Base-by-base conservation (phyloP, 75 land plant genomes). In the Azolla pinnata region DNA sequence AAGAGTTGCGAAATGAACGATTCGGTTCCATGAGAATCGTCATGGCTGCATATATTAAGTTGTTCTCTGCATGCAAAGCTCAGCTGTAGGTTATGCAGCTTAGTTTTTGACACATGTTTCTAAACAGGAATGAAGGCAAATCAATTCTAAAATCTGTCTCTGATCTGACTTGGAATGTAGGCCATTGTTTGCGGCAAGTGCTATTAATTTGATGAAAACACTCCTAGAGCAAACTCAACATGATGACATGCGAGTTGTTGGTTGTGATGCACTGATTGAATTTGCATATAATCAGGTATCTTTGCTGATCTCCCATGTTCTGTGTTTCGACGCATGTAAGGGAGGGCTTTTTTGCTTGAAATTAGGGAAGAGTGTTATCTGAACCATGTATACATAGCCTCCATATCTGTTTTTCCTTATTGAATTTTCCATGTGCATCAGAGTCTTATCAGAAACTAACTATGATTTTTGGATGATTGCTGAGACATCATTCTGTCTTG, bases 201-300 rank as follows among this genome's bases (percentile, higher is more conserved):
- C 79, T 2, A 44, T 90, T 53, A 68, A 68, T 60, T 79, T 81
- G 65, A 70, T 79, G 45, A 76, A 71, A 38, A 71, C 69, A 5
- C 85, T 90, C 56, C 63, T 90, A 29, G 96, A 90, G 34, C 87
- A 86, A 71, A 70, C 75, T 40, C 78, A 66, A 32, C 67, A 86
- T 0, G 85, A 83, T 70, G 82, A 83, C 1, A 81, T 90, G 81
- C 79, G 76, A 7, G 73, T 83, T 56, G 64, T 81, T 48, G 96
- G 83, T 44, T 86, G 87, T 61, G 44, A 33, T 55, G 65, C 58
- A 28, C 81, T 90, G 45, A 72, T 79, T 49, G 91, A 86, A 27
- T 90, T 90, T 32, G 64, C 88, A 45, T 68, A 70, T 54, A 65
- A 64, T 53, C 91, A 90, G 91, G 96, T 90, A 72, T 38, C 40